Percentiles rank a stretch among this genome's conserved stretches.
phyloP scores from a whole-genome alignment of 148 eudicot species.

The Arctostaphylos glauca region DNA sequence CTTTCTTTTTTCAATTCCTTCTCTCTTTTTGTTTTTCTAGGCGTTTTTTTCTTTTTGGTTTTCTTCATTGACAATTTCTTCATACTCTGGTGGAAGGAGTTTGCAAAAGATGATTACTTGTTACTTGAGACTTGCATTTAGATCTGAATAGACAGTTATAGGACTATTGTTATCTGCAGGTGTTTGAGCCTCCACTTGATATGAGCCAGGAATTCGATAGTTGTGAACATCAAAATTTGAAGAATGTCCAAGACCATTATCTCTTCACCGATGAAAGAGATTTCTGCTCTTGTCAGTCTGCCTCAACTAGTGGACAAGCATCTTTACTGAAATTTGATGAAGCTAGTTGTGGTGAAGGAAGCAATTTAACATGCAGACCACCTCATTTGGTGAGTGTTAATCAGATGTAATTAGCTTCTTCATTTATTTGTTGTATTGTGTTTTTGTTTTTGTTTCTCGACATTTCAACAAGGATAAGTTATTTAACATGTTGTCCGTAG shows the following conservation, averaged over 20 bases:
- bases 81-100: not conserved
- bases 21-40: not conserved
- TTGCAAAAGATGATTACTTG: not conserved
- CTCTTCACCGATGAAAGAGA: conserved; percentile 31
- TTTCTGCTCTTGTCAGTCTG: conserved; percentile 37
- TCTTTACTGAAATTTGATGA: conserved; percentile 24
- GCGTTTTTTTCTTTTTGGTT: conserved; percentile 1
- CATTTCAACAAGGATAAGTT: not conserved
- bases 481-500: not conserved
- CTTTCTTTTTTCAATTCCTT: not conserved
- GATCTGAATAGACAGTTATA: not conserved
- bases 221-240: conserved; percentile 44
- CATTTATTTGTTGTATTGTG: not conserved
- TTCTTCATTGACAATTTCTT: not conserved
- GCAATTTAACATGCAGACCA: conserved; percentile 24
- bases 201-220: conserved; percentile 56
- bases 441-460: not conserved
- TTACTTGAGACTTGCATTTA: not conserved
- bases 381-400: conserved; percentile 14
- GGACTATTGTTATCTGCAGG: conserved; percentile 39
- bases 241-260: conserved; percentile 34
- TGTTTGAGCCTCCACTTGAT: conserved; percentile 91
- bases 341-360: conserved; percentile 26
- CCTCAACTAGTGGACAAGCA: conserved; percentile 27
- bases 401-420: conserved; percentile 25